Evolutionary conservation across 2,329 filamentous ascomycete species (phyloP), one percentile per base, ranked within the genome.

Genomic region (Geosmithia morbida): DNA sequence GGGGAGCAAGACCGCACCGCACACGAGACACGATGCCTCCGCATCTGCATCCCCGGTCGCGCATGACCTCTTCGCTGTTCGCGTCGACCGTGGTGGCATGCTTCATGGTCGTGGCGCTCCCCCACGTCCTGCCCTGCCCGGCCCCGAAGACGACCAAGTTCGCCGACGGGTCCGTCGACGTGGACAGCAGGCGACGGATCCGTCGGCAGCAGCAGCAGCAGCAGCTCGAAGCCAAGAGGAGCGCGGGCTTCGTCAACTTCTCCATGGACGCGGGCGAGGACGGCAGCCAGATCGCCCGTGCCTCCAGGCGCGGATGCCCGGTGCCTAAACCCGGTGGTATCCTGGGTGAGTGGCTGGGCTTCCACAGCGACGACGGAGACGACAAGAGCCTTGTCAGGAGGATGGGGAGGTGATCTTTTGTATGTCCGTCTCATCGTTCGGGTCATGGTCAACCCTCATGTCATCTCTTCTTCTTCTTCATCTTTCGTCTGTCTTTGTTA

Each of bases 41-140:
- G 51, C 84, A 90, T 66, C 81, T 98, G 41, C 92, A 98, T 65
- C 92, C 92, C 33, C 83, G 89, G 64, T 97, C 90, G 55, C 83
- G 87, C 57, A 86, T 87, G 69, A 98, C 92, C 56, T 89, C 85
- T 48, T 92, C 88, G 43, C 82, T 98, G 51, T 98, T 98, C 69
- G 88, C 87, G 46, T 87, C 85, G n/a, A 97, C 90, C 1, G 77
- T 97, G 48, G 74, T 86, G 52, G 81, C 88, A 30, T 92, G 85
- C 55, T 95, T 98, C 64, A 76, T 95, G 52, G 89, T 98, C 51
- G 92, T 98, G 47, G 87, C 79, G 29, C 72, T 95, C 43, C 92
- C 92, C 19, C 92, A 98, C 63, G 61, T 94, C 29, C 77, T 98
- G 17, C 92, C 92, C 1, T 98, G 92, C 61, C 92, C 92, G 1